phyloP scores from a whole-genome alignment of 495 filamentous ascomycete species.

The Melanomma pulvis-pyrius region DNA sequence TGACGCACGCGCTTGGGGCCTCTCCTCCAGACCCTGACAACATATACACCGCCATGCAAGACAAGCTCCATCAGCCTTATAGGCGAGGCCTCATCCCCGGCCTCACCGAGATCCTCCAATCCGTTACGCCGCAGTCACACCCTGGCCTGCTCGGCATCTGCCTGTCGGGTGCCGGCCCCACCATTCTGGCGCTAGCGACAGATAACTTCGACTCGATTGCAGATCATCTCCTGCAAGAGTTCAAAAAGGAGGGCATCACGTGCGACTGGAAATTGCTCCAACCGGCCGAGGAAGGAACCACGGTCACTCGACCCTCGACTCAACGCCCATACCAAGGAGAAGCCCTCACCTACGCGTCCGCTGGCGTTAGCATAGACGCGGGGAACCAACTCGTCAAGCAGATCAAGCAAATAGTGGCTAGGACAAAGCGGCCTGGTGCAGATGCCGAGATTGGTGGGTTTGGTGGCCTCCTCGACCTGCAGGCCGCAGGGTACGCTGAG shows the following conservation, averaged over 20 bases:
- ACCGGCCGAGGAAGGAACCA: conserved; percentile 81
- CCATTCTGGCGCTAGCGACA: conserved; percentile 89
- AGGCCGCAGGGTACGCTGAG: conserved; percentile 70
- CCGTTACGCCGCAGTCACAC: conserved; percentile 79
- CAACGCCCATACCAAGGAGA: conserved; percentile 9
- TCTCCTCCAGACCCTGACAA: conserved; percentile 88
- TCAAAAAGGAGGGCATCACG: conserved; percentile 68
- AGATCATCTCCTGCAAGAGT: conserved; percentile 67
- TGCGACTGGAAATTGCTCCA: conserved; percentile 87
- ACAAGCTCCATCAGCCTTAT: conserved; percentile 95
- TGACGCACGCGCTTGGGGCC: conserved; percentile 81
- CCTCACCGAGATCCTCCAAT: conserved; percentile 83
- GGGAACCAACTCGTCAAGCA: conserved; percentile 87
- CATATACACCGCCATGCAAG: conserved; percentile 96
- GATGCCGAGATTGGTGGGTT: conserved; percentile 94
- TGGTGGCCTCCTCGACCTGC: conserved; percentile 83
- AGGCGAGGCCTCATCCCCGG: conserved; percentile 86
- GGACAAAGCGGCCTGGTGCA: conserved; percentile 80
- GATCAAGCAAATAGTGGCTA: conserved; percentile 81
- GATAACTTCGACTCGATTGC: conserved; percentile 85
- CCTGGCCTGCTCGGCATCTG: conserved; percentile 90
- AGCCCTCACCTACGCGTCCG: conserved; percentile 82
- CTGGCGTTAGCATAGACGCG: conserved; percentile 89
- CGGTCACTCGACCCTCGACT: conserved; percentile 51
- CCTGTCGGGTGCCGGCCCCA: conserved; percentile 90